phyloP scores from a whole-genome alignment of 2,329 filamentous ascomycete species.

The Trichoderma harzianum region DNA sequence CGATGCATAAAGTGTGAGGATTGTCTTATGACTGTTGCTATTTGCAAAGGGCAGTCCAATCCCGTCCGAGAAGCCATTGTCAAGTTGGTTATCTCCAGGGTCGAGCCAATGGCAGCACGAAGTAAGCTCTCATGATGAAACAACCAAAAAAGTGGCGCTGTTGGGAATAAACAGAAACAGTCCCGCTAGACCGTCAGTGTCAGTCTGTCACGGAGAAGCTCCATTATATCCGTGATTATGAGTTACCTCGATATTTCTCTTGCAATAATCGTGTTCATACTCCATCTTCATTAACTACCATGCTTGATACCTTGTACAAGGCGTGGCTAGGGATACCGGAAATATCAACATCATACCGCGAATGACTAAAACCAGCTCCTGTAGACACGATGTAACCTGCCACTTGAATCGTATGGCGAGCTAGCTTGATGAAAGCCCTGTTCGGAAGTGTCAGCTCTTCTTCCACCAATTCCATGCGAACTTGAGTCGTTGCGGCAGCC shows the following conservation, averaged over 20 bases:
- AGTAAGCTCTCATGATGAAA: neutral
- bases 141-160: neutral
- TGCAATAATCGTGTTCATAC: neutral
- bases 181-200: neutral
- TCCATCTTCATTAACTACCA: neutral
- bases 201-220: neutral
- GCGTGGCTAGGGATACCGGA: neutral
- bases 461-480: neutral
- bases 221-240: neutral
- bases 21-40: neutral
- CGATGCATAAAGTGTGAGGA: neutral
- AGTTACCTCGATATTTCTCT: neutral
- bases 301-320: neutral
- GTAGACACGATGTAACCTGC: neutral
- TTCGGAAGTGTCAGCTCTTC: neutral
- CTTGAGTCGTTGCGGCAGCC: neutral
- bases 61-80: neutral
- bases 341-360: neutral
- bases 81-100: neutral
- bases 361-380: neutral
- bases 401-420: neutral
- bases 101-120: neutral
- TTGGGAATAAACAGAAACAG: neutral
- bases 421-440: neutral
- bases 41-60: neutral